Percentiles rank a stretch among this genome's conserved stretches.
Evolutionary conservation across 2,329 filamentous ascomycete species (phyloP).

Genomic region (Albifimbria verrucaria): DNA sequence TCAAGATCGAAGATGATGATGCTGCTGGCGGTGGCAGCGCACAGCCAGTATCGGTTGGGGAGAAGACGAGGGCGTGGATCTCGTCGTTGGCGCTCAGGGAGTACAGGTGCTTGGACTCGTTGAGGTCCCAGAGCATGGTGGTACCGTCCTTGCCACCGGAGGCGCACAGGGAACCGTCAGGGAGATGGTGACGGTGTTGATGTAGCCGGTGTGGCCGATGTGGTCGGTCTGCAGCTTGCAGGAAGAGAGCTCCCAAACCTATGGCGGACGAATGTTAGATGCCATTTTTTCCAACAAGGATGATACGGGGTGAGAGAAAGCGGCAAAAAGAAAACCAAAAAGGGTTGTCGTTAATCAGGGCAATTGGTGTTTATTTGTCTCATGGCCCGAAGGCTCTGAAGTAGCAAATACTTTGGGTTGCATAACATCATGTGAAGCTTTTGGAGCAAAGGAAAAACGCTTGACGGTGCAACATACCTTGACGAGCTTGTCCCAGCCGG

Average conservation of each 20-base stretch:
- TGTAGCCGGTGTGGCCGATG: conserved; percentile 99
- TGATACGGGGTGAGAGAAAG: conserved; percentile 7
- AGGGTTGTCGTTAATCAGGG: conserved; percentile 60
- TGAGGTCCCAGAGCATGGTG: conserved; percentile 99
- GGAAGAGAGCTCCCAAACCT: conserved; percentile 99
- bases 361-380: conserved; percentile 91
- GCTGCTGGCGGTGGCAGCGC: conserved; percentile 92
- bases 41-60: conserved; percentile 99
- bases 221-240: conserved; percentile 99
- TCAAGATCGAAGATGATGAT: conserved; percentile 99
- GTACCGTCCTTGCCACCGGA: conserved; percentile 99
- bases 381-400: conserved; percentile 97
- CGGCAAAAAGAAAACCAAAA: conserved; percentile 3
- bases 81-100: conserved; percentile 98
- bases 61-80: conserved; percentile 99
- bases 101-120: conserved; percentile 99
- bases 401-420: conserved; percentile 99
- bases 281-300: neutral
- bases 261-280: conserved; percentile 8
- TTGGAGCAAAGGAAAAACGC: conserved; percentile 7
- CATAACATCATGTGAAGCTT: conserved; percentile 76
- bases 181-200: conserved; percentile 99
- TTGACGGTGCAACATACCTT: conserved; percentile 98
- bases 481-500: conserved; percentile 99
- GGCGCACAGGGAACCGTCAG: conserved; percentile 97